Evolutionary conservation across 768 basidiomycete genomes (phyloP), one percentile per base, ranked within the genome.

Genomic region (Collybia mongolica): DNA sequence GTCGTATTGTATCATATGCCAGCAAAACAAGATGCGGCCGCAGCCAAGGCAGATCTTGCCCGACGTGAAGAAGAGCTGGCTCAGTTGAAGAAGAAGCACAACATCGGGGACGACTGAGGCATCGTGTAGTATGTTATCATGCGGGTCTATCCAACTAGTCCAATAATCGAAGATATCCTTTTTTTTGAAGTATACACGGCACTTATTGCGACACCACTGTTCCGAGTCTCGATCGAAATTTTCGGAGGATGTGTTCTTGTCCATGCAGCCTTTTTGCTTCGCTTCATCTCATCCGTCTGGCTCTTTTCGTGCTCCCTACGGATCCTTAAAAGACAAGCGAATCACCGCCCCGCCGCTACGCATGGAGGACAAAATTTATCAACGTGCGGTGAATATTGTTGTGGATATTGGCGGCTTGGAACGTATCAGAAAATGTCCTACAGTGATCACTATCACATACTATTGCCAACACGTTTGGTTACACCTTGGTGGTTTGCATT

Each of bases 1-100:
- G 96, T 99, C 50, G 96, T 98, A 7, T 74, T 98, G 23, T 98
- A 96, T 63, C 95, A 98, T 65, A 96, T 98, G 86, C 93, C 94
- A 32, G 87, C 93, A n/a, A 92, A 94, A 68, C 93, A 95, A 62
- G 93, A 95, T 60, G 93, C 93, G 1, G 92, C 93, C 1, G 88
- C 92, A 6, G 88, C 89, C 12, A 97, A 97, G 64, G 90, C 92
- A 18, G 96, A 98, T 58, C 71, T 98, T 45, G 90, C 92, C 12
- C 83, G 84, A 59, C 76, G 96, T 61, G 96, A 98, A 73, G 88
- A 93, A 68, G 95, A 96, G 56, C 74, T 98, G 29, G 83, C 81
- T 0, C 83, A 85, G 56, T 75, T 95, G 61, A 98, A 98, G 79
- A 81, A 83, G 70, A 85, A 84, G 65, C 90, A 93, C 64, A 68